phyloP scores from a whole-genome alignment of 2,329 filamentous ascomycete species.

The Cytospora mali region DNA sequence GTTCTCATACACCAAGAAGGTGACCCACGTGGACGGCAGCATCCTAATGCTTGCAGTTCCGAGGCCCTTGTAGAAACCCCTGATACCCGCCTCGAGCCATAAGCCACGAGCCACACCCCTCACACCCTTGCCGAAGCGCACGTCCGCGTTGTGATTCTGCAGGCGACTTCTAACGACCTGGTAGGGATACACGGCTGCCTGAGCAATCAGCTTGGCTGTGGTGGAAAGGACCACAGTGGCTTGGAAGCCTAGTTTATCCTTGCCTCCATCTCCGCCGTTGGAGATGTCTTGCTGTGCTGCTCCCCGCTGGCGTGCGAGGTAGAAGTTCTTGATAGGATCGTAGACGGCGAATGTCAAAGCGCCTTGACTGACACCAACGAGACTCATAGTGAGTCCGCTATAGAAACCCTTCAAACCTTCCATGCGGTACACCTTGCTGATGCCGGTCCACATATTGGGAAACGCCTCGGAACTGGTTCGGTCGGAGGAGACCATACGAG shows the following conservation, averaged over 20 bases:
- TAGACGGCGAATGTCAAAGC: conserved; percentile 97
- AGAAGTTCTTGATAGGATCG: conserved; percentile 65
- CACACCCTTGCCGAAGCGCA: conserved; percentile 70
- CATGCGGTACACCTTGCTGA: conserved; percentile 62
- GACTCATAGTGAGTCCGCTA: conserved; percentile 77
- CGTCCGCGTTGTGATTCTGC: conserved; percentile 84
- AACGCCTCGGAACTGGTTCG: conserved; percentile 77
- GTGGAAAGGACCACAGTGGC: conserved; percentile 83
- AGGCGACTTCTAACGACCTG: conserved; percentile 87
- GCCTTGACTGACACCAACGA: conserved; percentile 87
- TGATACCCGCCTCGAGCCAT: conserved; percentile 76
- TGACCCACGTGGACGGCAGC: conserved; percentile 92
- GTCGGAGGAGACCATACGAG: conserved; percentile 90
- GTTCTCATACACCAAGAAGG: conserved; percentile 97
- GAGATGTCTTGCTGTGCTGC: conserved; percentile 29
- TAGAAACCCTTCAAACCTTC: conserved; percentile 86
- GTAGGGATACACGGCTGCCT: conserved; percentile 90
- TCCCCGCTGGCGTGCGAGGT: conserved; percentile 49
- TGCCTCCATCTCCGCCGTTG: conserved; percentile 28
- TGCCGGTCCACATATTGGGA: conserved; percentile 72
- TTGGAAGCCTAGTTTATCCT: conserved; percentile 62
- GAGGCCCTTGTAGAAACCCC: conserved; percentile 90
- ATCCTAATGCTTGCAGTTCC: conserved; percentile 89
- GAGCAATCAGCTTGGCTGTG: conserved; percentile 82
- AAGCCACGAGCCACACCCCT: conserved; percentile 72